These are phyloP conservation scores for Rhodomyrtus tomentosa DNA, from an alignment of 345 rosid genomes.

Conservation along the genomic window DNA sequence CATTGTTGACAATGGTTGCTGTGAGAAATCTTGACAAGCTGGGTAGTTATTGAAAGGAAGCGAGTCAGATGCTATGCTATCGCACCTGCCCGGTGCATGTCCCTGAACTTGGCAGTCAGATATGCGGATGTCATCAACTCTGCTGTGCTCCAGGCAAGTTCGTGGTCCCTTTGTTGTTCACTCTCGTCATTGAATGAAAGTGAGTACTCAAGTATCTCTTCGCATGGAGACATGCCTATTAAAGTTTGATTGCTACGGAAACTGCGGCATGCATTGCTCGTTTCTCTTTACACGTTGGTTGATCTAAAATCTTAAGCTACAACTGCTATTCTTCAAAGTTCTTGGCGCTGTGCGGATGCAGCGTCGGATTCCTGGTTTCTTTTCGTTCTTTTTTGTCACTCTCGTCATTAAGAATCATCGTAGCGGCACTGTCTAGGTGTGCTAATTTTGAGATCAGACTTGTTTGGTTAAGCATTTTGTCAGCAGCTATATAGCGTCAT, in stretches of 20 bases:
- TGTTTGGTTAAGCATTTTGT: neutral
- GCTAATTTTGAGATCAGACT: neutral
- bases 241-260: neutral
- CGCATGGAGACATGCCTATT: neutral
- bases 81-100: constrained; percentile 98
- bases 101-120: constrained; percentile 82
- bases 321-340: neutral
- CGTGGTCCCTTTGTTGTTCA: neutral
- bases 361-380: neutral
- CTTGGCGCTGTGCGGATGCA: neutral
- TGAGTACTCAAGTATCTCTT: neutral
- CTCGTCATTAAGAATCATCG: neutral
- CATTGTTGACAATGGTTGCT: constrained; percentile 69
- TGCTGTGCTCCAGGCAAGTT: constrained; percentile 83
- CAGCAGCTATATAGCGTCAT: neutral
- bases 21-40: constrained; percentile 47
- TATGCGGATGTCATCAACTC: constrained; percentile 96
- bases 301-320: neutral
- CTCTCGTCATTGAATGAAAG: neutral
- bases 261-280: neutral
- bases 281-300: neutral
- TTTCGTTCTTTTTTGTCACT: neutral
- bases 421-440: neutral
- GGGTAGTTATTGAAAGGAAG: constrained; percentile 59
- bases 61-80: constrained; percentile 89